Conservation (phyloP, 495 filamentous ascomycete genomes). For the Aspergillus leporis region DNA sequence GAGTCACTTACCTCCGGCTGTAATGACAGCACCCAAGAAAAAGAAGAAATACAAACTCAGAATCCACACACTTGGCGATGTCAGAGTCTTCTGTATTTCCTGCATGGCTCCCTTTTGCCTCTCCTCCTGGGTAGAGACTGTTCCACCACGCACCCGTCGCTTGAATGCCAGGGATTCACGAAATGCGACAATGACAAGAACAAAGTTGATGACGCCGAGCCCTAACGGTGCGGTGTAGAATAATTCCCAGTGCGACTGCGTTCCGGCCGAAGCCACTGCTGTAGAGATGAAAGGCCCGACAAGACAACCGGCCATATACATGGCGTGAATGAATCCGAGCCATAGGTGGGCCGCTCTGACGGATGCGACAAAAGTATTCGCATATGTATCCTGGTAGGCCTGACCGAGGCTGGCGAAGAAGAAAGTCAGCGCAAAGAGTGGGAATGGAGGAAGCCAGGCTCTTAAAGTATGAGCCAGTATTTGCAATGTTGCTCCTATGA, state of each 20-base stretch:
- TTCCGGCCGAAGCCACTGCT: constrained; percentile 28
- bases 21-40: constrained; percentile 31
- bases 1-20: constrained; percentile 27
- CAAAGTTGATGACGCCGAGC: constrained; percentile 25
- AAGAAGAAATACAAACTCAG: constrained; percentile 37
- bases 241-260: constrained; percentile 23
- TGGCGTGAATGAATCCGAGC: constrained; percentile 38
- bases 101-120: constrained; percentile 10
- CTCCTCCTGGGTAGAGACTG: not conserved
- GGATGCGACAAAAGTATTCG: constrained; percentile 33
- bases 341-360: constrained; percentile 30
- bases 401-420: constrained; percentile 35
- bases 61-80: constrained; percentile 29
- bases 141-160: not conserved
- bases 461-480: constrained; percentile 31
- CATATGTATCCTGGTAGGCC: constrained; percentile 37
- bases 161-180: constrained; percentile 22
- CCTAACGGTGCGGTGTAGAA: constrained; percentile 32
- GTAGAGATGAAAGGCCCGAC: constrained; percentile 31
- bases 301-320: constrained; percentile 39
- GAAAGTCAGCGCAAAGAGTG: constrained; percentile 31
- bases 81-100: constrained; percentile 29
- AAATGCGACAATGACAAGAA: constrained; percentile 23
- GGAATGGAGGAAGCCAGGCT: constrained; percentile 31
- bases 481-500: constrained; percentile 27